phyloP scores from a whole-genome alignment of 129 eudicot genomes.

The Centaurea solstitialis region DNA sequence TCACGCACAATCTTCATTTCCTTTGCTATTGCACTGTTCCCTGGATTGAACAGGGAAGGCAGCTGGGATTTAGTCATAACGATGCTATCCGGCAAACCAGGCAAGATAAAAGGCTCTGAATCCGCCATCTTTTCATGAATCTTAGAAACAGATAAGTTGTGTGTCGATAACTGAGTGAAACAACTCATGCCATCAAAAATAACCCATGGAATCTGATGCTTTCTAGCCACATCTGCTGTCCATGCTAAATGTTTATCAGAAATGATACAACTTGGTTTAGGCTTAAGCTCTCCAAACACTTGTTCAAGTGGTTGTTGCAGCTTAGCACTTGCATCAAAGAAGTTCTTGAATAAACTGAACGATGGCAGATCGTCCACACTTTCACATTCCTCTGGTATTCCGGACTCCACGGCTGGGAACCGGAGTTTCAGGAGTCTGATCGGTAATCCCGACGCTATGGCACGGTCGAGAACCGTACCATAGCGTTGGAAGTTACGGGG shows the following conservation, averaged over 20 bases:
- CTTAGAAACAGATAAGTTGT: conserved; percentile 27
- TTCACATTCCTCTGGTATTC: conserved; percentile 45
- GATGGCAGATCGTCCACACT: conserved; percentile 43
- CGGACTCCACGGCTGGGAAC: conserved; percentile 36
- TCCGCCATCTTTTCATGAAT: conserved; percentile 29
- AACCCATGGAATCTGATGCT: conserved; percentile 44
- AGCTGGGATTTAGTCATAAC: conserved; percentile 43
- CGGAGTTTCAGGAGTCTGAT: conserved; percentile 28
- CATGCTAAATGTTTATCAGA: conserved; percentile 44
- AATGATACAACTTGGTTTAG: conserved; percentile 46
- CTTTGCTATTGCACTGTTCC: conserved; percentile 10
- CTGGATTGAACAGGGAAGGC: conserved; percentile 33
- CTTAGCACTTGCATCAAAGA: conserved; percentile 31
- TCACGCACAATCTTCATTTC: conserved; percentile 11
- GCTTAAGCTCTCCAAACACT: conserved; percentile 28
- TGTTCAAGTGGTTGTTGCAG: conserved; percentile 41
- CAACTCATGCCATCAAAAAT: conserved; percentile 63
- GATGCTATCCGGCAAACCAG: conserved; percentile 47
- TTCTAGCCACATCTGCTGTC: conserved; percentile 40
- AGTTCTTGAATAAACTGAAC: conserved; percentile 11
- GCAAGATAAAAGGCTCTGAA: conserved; percentile 32
- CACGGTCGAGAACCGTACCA: conserved; percentile 30
- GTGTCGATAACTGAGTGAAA: conserved; percentile 42
- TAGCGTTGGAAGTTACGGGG: conserved; percentile 31
- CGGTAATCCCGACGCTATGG: conserved; percentile 36